Evolutionary conservation across 345 rosid species (phyloP).

Genomic region (Acer campestre): DNA sequence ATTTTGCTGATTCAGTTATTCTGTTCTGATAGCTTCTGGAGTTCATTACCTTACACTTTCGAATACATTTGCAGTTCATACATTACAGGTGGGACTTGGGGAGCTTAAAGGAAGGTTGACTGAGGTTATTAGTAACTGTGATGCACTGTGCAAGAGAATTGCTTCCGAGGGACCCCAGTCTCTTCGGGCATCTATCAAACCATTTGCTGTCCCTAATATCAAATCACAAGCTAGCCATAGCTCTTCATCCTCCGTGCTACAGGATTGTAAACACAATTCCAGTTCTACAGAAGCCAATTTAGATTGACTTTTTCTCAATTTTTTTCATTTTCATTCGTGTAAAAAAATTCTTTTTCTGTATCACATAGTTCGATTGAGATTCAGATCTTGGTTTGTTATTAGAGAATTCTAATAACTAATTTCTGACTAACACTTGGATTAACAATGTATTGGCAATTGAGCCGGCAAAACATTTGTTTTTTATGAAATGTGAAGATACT

Average conservation of each 20-base stretch:
- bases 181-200: conserved; percentile 51
- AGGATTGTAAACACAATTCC: conserved; percentile 8
- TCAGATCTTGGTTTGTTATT: not conserved
- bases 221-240: conserved; percentile 27
- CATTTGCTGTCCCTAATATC: conserved; percentile 40
- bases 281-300: conserved; percentile 19
- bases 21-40: not conserved
- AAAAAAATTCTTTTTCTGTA: too few species aligned
- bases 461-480: not conserved
- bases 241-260: conserved; percentile 20
- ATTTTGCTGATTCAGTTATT: not conserved
- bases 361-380: not conserved
- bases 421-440: not conserved
- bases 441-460: not conserved
- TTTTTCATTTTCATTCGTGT: too few species aligned
- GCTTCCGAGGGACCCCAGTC: conserved; percentile 76
- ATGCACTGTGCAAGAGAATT: conserved; percentile 80
- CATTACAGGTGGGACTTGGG: conserved; percentile 87
- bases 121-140: conserved; percentile 81
- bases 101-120: conserved; percentile 89
- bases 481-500: not conserved
- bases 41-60: conserved; percentile 7
- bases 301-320: not conserved
- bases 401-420: not conserved
- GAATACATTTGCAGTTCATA: conserved; percentile 57